A percentile compares a stretch with the other conserved stretches of the same genome.
phyloP scores from a whole-genome alignment of 1,284 basidiomycete species.

The Trichosporon inkin region DNA sequence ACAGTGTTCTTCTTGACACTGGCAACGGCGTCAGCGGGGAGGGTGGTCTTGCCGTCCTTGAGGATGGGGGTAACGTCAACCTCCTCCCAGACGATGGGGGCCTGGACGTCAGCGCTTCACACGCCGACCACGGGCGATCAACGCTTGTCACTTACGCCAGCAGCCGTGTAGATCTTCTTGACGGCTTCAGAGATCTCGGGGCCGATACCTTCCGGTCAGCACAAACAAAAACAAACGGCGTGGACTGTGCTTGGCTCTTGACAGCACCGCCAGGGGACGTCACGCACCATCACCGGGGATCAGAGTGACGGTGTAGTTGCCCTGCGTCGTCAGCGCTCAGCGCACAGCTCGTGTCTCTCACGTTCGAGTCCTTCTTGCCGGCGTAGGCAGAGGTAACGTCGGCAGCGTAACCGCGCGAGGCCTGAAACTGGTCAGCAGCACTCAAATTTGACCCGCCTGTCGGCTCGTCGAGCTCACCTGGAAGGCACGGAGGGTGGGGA shows the following conservation, averaged over 20 bases:
- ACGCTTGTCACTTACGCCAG: conserved; percentile 57
- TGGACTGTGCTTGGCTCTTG: background rate
- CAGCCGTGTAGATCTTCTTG: conserved; percentile 86
- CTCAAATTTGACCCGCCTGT: background rate
- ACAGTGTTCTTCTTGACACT: conserved; percentile 97
- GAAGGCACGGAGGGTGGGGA: conserved; percentile 7
- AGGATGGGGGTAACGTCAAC: conserved; percentile 92
- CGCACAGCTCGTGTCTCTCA: conserved; percentile 52
- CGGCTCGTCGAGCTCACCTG: background rate
- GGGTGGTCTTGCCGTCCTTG: conserved; percentile 93
- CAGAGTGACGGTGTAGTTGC: conserved; percentile 69
- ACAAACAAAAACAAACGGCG: background rate
- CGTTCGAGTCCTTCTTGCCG: conserved; percentile 79
- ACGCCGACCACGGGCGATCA: background rate
- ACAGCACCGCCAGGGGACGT: background rate
- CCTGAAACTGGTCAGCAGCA: conserved; percentile 26
- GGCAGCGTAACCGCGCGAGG: conserved; percentile 34
- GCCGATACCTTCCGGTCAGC: conserved; percentile 71
- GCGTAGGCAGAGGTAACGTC: conserved; percentile 70
- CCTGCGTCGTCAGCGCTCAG: conserved; percentile 54
- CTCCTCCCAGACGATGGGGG: conserved; percentile 98
- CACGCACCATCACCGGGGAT: conserved; percentile 41
- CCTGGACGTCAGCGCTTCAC: conserved; percentile 55
- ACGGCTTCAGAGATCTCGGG: conserved; percentile 97
- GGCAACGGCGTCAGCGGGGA: conserved; percentile 85